Percentiles rank a stretch among this genome's conserved stretches.
These are phyloP conservation scores for Diaporthe destruens DNA, from an alignment of 2,329 filamentous ascomycete species.

Conservation along the genomic window DNA sequence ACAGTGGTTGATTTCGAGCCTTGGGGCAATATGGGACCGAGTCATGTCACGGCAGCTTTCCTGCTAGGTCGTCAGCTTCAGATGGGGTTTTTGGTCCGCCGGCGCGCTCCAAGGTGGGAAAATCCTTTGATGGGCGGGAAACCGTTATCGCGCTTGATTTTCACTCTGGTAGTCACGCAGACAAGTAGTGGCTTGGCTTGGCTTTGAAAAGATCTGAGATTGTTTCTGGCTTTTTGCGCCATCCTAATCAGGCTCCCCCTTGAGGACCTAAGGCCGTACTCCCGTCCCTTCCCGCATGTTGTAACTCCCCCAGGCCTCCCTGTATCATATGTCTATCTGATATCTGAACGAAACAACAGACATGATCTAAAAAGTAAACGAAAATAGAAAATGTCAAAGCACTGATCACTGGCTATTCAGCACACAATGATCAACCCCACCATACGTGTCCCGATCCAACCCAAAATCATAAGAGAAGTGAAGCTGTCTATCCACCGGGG, in stretches of 20 bases:
- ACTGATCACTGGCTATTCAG: neutral
- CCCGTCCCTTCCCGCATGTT: neutral
- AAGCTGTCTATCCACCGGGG: conserved; percentile 34
- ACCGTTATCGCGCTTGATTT: neutral
- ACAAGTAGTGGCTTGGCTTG: neutral
- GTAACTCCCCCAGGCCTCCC: conserved; percentile 11
- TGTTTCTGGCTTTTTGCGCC: conserved; percentile 23
- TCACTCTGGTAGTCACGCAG: neutral
- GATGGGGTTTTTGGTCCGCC: neutral
- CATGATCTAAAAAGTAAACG: conserved; percentile 19
- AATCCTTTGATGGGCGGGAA: neutral
- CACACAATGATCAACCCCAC: neutral
- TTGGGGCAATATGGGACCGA: conserved; percentile 27
- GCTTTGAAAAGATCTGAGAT: conserved; percentile 29
- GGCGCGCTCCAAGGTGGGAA: conserved; percentile 6
- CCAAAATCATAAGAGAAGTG: conserved; percentile 26
- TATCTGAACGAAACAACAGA: conserved; percentile 6
- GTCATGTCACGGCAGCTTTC: conserved; percentile 37
- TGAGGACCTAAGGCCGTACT: neutral
- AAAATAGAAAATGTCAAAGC: conserved; percentile 14
- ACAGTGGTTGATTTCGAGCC: conserved; percentile 18
- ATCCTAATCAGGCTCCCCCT: conserved; percentile 8
- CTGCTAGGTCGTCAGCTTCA: conserved; percentile 1
- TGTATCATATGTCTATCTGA: conserved; percentile 29
- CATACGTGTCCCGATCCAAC: conserved; percentile 4